Conservation (phyloP, 257 asterid species). For the Capsicum baccatum region DNA sequence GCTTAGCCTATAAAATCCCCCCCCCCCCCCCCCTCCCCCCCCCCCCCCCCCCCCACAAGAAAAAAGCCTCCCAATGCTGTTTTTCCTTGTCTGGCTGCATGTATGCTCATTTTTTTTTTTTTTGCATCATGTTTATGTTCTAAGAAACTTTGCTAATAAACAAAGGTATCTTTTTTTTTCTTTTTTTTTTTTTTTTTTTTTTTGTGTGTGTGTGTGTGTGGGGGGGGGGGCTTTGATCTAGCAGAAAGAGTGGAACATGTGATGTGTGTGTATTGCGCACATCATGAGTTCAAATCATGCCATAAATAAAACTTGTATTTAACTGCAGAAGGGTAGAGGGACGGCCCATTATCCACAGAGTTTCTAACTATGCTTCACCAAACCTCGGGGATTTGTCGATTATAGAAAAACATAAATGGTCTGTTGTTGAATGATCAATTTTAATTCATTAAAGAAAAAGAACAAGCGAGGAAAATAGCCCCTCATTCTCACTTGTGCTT, state of each 20-base stretch:
- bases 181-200: too few relatives aligned
- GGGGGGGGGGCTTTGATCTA: neutral
- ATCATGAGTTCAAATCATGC: neutral
- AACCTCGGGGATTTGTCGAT: neutral
- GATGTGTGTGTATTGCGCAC: neutral
- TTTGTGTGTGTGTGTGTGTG: too few relatives aligned
- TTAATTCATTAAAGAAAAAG: neutral
- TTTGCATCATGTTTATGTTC: slow-evolving; percentile 5
- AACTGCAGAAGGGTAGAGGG: neutral
- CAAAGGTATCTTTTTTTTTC: neutral
- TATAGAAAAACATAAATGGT: neutral
- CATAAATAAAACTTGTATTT: neutral
- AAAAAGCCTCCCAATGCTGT: neutral
- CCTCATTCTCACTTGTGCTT: neutral
- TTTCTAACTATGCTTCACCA: neutral
- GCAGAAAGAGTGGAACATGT: neutral
- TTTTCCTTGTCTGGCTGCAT: neutral
- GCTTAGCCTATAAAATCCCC: neutral
- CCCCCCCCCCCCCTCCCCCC: too few relatives aligned
- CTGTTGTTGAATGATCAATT: slow-evolving; percentile 17
- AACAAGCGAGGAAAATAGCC: neutral
- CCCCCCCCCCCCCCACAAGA: neutral
- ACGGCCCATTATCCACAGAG: neutral
- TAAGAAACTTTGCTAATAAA: neutral
- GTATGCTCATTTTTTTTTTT: neutral